Evolutionary conservation across 495 filamentous ascomycete species (phyloP).

Genomic region (Neurospora pannonica): DNA sequence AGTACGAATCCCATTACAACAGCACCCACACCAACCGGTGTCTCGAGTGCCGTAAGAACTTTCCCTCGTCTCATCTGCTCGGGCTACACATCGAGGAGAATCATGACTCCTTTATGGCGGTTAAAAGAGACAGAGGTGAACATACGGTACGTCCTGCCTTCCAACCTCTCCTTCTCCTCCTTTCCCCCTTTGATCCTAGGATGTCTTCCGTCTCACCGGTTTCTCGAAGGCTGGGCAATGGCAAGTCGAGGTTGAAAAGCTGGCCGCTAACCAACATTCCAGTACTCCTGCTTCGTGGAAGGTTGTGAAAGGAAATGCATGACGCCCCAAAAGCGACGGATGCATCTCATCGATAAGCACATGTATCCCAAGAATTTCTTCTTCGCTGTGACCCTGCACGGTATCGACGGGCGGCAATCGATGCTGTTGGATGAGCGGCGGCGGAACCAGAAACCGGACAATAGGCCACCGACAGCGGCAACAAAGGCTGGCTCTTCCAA

Average conservation of each 20-base stretch:
- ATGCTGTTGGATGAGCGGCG: slow-evolving; percentile 50
- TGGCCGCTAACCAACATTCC: slow-evolving; percentile 1
- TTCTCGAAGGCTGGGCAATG: background rate
- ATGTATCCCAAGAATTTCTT: slow-evolving; percentile 89
- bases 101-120: slow-evolving; percentile 69
- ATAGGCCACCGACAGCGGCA: slow-evolving; percentile 29
- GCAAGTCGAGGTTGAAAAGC: background rate
- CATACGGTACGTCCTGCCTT: slow-evolving; percentile 58
- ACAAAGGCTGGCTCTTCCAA: slow-evolving; percentile 1
- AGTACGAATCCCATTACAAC: slow-evolving; percentile 81
- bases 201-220: background rate
- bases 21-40: slow-evolving; percentile 80
- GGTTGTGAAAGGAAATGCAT: slow-evolving; percentile 79
- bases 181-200: background rate
- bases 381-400: slow-evolving; percentile 78
- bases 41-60: slow-evolving; percentile 68
- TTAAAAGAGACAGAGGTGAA: slow-evolving; percentile 68
- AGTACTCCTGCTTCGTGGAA: slow-evolving; percentile 88
- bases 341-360: slow-evolving; percentile 91
- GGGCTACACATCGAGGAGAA: slow-evolving; percentile 84
- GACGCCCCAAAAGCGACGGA: slow-evolving; percentile 69
- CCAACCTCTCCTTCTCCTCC: background rate
- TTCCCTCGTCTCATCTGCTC: slow-evolving; percentile 62
- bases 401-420: slow-evolving; percentile 74
- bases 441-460: background rate